Conservation (phyloP, 2,329 filamentous ascomycete genomes). For the Alternaria longipes region DNA sequence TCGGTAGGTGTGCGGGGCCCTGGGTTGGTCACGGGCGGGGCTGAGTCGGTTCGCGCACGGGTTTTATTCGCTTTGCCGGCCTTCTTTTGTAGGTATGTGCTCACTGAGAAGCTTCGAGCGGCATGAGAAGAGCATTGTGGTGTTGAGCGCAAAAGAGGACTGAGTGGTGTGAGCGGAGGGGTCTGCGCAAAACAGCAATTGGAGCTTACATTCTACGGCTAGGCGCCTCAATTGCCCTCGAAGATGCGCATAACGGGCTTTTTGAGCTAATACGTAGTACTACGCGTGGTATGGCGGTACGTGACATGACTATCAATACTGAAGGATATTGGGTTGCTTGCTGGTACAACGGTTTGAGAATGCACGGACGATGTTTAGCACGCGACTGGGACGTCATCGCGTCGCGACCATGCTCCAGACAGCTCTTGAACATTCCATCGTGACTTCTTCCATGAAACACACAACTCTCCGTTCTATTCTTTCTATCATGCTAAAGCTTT, state of each 20-base stretch:
- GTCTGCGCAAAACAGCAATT: constrained; percentile 4
- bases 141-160: constrained; percentile 14
- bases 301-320: constrained; percentile 35
- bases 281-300: constrained; percentile 33
- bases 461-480: not conserved
- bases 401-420: not conserved
- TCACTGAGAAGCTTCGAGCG: constrained; percentile 54
- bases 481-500: not conserved
- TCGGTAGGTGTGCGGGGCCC: constrained; percentile 50
- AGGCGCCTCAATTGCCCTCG: constrained; percentile 37
- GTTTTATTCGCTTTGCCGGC: constrained; percentile 61
- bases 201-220: constrained; percentile 38
- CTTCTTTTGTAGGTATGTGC: constrained; percentile 59
- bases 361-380: constrained; percentile 14
- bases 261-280: constrained; percentile 30
- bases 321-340: constrained; percentile 6
- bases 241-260: constrained; percentile 15
- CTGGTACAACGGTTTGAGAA: not conserved
- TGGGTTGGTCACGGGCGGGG: constrained; percentile 39
- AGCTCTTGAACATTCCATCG: not conserved
- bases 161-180: constrained; percentile 21
- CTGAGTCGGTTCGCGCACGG: constrained; percentile 46
- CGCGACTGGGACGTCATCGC: constrained; percentile 17
- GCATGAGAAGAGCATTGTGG: constrained; percentile 19
- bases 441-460: not conserved